These are phyloP conservation scores for Lasiodiplodia sp. DNA, from an alignment of 2,329 filamentous ascomycete genomes.

Conservation along the genomic window DNA sequence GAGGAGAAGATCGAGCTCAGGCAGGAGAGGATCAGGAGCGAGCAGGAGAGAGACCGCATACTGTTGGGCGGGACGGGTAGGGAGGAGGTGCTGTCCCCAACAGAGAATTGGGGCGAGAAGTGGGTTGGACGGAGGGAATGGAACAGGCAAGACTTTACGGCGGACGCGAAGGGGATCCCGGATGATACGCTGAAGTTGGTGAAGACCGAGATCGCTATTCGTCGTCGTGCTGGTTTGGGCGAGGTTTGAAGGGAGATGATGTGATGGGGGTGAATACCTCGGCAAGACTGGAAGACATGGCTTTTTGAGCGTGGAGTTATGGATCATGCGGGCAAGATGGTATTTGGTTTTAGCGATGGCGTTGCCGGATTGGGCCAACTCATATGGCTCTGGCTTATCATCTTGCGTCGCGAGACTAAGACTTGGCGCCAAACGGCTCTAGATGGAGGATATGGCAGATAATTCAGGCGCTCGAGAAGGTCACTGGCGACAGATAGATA, in stretches of 20 bases:
- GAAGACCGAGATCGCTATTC: background rate
- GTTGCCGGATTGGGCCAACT: background rate
- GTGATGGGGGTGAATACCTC: background rate
- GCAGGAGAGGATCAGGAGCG: background rate
- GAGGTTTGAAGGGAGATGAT: background rate
- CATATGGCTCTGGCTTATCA: background rate
- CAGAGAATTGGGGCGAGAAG: background rate
- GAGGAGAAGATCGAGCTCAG: background rate
- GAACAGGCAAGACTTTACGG: background rate
- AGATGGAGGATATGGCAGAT: background rate
- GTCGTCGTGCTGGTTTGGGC: background rate
- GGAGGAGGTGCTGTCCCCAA: background rate
- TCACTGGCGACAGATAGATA: background rate
- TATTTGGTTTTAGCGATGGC: background rate
- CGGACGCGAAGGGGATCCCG: background rate
- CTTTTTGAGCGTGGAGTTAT: background rate
- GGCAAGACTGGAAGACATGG: background rate
- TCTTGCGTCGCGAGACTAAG: background rate
- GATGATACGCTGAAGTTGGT: background rate
- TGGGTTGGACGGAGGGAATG: slow-evolving; percentile 4
- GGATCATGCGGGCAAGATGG: background rate
- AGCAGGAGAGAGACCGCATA: background rate
- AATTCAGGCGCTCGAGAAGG: background rate
- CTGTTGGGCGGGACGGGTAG: background rate
- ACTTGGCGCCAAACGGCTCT: background rate